Evolutionary conservation across 2,329 filamentous ascomycete species (phyloP), one percentile per base, ranked within the genome.

Genomic region (Chaetoscypha palmicola): DNA sequence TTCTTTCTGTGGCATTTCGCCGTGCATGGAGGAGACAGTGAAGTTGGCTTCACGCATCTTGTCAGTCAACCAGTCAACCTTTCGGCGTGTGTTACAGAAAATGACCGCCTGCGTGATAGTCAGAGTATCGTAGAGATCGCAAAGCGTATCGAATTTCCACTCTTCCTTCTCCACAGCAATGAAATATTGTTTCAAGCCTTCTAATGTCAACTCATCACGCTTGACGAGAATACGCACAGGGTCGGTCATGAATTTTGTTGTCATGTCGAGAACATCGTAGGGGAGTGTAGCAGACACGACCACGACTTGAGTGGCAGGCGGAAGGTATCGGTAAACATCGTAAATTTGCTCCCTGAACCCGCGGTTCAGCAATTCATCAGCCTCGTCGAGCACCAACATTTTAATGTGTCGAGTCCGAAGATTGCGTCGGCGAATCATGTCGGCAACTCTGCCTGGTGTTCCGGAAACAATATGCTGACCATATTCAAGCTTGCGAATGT

Each of bases 51-150:
- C 86, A 62, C 88, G 94, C 68, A 98, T 89, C 83, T 97, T 97
- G 74, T 97, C 91, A 59, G 92, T 97, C 62, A 98, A 85, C 92
- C 92, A 98, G 77, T 98, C 92, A 64, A 98, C 92, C 90, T 98
- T 98, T 79, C 91, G 86, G 70, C 92, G 86, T 66, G 92, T 98
- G 83, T 98, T 98, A 83, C 92, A 98, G 86, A 98, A 98, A 74
- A 98, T 98, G 71, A 98, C 92, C 48, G 92, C 92, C 72, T 98
- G 92, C 61, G 92, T 98, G 65, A 97, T 98, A 67, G 92, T 98
- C 66, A 98, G 86, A 45, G 92, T 98, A 76, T 98, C 92, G 77
- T 98, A 98, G 60, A 98, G 73, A 72, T 98, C 92, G 62, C 87
- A 97, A 52, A 98, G 87, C 50, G 92, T 98, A 71, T 98, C 92